Base-by-base conservation (phyloP, 257 asterid species). In the Fraxinus anomala region DNA sequence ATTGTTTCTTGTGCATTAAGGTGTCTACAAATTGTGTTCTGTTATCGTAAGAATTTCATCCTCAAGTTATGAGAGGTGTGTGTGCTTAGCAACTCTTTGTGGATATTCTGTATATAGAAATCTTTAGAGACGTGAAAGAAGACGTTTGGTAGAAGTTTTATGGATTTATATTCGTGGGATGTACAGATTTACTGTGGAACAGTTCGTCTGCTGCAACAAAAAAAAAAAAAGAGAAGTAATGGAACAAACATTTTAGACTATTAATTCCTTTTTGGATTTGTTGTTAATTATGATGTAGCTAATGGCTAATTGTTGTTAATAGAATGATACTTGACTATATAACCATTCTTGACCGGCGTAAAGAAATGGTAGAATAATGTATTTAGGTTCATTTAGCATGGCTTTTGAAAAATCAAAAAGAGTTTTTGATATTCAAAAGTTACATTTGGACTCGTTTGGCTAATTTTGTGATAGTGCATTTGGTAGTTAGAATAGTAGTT, bases 1-100 rank as follows among this genome's bases (percentile, higher is more conserved):
- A 75, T 69, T 73, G 26, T 12, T 44, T 47, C 73, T 68, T 40
- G 69, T 30, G 73, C 66, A 28, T 5, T 28, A 66, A 65, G 80
- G 21, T 6, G 59, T 70, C 59, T 77, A 67, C 59, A 68, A 68
- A 73, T 34, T 54, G 70, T 56, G 66, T 56, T 56, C 30, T 56
- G 7, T 24, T 11, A 24, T 63, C 0, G 6, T 63, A 10, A 63
- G 68, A 63, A 63, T 63, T 1, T 21, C 31, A 24, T 24, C 2
- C 6, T 21, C 14, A 10, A 63, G 34, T 63, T 3, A 24, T 11
- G 16, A 11, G 68, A 21, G 68, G 34, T 4, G 12, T 24, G 34
- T 63, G 34, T 24, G 68, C 33, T 63, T 10, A 2, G 34, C 31
- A 63, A 6, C 19, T 63, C 68, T 7, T 10, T 21, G 33, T 63